These are phyloP conservation scores for Chaetomiaceae sp. DNA, from an alignment of 2,329 filamentous ascomycete species.

Conservation along the genomic window DNA sequence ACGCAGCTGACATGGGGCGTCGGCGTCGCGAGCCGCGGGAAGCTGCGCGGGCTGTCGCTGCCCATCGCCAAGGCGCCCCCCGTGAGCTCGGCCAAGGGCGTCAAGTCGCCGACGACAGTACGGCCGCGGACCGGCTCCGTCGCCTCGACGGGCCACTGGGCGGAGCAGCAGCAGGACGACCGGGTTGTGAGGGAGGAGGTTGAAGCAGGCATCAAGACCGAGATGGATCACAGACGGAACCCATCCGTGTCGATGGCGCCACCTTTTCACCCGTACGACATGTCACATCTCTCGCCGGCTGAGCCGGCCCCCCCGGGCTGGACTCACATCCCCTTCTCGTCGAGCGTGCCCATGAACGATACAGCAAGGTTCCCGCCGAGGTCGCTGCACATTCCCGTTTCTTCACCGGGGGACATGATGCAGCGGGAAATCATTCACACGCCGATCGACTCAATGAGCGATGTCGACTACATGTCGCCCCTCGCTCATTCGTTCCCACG, in stretches of 20 bases:
- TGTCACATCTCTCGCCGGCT: conserved; percentile 45
- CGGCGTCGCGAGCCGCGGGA: conserved; percentile 89
- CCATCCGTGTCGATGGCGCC: conserved; percentile 38
- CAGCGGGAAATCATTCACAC: conserved; percentile 46
- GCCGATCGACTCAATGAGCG: conserved; percentile 54
- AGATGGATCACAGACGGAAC: conserved; percentile 23
- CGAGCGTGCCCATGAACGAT: conserved; percentile 35
- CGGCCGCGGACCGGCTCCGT: conserved; percentile 41
- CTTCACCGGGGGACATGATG: conserved; percentile 40
- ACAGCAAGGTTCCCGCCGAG: conserved; percentile 39
- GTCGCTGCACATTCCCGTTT: conserved; percentile 31
- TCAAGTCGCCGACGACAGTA: conserved; percentile 32
- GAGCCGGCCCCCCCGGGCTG: conserved; percentile 40
- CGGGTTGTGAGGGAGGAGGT: conserved; percentile 29
- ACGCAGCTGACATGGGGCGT: conserved; percentile 96
- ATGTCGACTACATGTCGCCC: conserved; percentile 54
- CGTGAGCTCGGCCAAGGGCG: conserved; percentile 43
- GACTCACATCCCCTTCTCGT: conserved; percentile 43
- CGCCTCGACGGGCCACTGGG: conserved; percentile 36
- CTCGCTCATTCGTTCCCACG: conserved; percentile 48
- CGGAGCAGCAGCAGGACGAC: conserved; percentile 23
- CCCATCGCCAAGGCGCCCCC: conserved; percentile 58
- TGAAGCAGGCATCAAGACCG: conserved; percentile 30
- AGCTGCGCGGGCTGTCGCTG: conserved; percentile 81
- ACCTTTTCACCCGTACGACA: conserved; percentile 41